Evolutionary conservation across 352 stramenopile genomes (phyloP).

Genomic region (Salisapilia sapeloensis): DNA sequence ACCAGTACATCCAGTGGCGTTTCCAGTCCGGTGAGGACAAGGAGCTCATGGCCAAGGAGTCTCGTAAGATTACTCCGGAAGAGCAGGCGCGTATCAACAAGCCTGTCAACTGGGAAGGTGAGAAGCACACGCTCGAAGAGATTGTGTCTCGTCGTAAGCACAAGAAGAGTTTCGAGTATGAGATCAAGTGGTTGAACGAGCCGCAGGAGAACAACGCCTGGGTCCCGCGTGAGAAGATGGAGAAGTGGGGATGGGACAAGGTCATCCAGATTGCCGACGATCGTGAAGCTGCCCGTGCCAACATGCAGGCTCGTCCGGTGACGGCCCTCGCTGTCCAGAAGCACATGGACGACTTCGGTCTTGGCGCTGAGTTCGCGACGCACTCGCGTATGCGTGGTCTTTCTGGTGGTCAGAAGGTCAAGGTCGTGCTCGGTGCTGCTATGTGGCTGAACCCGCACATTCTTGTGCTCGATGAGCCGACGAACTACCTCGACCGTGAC

Average conservation of each 20-base stretch:
- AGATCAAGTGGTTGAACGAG: conserved; percentile 93
- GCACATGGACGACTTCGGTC: conserved; percentile 93
- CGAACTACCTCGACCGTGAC: conserved; percentile 94
- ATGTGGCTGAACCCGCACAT: conserved; percentile 96
- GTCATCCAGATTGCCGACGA: conserved; percentile 93
- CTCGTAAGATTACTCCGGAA: conserved; percentile 78
- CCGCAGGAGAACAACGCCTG: conserved; percentile 92
- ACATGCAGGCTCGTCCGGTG: conserved; percentile 86
- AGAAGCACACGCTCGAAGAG: conserved; percentile 83
- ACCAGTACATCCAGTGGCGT: conserved; percentile 95
- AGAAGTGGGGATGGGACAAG: conserved; percentile 96
- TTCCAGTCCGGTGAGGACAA: conserved; percentile 87
- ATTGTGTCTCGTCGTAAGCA: conserved; percentile 87
- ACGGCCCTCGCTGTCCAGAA: conserved; percentile 93
- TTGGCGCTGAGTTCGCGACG: conserved; percentile 93
- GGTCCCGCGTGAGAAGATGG: conserved; percentile 86
- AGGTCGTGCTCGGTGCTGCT: conserved; percentile 93
- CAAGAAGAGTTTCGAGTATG: conserved; percentile 93
- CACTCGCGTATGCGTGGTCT: conserved; percentile 97
- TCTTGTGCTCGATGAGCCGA: conserved; percentile 91
- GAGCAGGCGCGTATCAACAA: conserved; percentile 91
- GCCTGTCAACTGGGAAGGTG: conserved; percentile 86
- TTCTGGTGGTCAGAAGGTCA: conserved; percentile 97
- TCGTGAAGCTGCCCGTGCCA: conserved; percentile 85
- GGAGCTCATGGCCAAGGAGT: conserved; percentile 86